These are phyloP conservation scores for Spencermartinsiella ligniputridi DNA, from an alignment of 1,139 yeast species.

Conservation along the genomic window DNA sequence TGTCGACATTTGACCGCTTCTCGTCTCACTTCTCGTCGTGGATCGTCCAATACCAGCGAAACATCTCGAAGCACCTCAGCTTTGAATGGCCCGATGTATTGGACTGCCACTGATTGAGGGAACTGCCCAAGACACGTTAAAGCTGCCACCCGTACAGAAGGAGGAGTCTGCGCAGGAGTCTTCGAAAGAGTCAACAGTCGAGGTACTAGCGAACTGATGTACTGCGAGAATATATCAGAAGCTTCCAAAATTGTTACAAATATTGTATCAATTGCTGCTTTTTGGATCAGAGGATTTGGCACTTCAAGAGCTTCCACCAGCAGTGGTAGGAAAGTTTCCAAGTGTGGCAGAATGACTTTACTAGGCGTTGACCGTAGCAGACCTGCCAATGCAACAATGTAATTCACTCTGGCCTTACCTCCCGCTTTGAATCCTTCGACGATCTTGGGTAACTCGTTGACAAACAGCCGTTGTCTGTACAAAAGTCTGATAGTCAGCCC, in stretches of 20 bases:
- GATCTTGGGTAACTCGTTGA: slow-evolving; percentile 36
- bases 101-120: slow-evolving; percentile 39
- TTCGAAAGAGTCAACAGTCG: slow-evolving; percentile 39
- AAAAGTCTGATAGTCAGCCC: slow-evolving; percentile 59
- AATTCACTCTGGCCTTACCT: slow-evolving; percentile 38
- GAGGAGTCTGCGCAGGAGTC: slow-evolving; percentile 23
- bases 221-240: slow-evolving; percentile 46
- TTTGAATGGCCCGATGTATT: slow-evolving; percentile 49
- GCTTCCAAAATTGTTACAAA: slow-evolving; percentile 50
- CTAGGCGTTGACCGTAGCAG: slow-evolving; percentile 63
- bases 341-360: slow-evolving; percentile 56
- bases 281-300: slow-evolving; percentile 46
- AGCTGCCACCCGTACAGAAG: slow-evolving; percentile 52
- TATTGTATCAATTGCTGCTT: slow-evolving; percentile 50
- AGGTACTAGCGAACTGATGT: slow-evolving; percentile 56
- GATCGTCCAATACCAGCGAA: slow-evolving; percentile 61
- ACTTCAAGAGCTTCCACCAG: slow-evolving; percentile 60
- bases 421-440: slow-evolving; percentile 25
- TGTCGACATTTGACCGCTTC: slow-evolving; percentile 79
- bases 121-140: slow-evolving; percentile 53
- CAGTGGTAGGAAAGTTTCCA: slow-evolving; percentile 63
- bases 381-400: slow-evolving; percentile 61
- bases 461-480: slow-evolving; percentile 76
- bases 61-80: slow-evolving; percentile 47
- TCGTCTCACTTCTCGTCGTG: slow-evolving; percentile 67